These are phyloP conservation scores for Yamadazyma songkhlaensis DNA, from an alignment of 1,139 yeast genomes.

Conservation along the genomic window DNA sequence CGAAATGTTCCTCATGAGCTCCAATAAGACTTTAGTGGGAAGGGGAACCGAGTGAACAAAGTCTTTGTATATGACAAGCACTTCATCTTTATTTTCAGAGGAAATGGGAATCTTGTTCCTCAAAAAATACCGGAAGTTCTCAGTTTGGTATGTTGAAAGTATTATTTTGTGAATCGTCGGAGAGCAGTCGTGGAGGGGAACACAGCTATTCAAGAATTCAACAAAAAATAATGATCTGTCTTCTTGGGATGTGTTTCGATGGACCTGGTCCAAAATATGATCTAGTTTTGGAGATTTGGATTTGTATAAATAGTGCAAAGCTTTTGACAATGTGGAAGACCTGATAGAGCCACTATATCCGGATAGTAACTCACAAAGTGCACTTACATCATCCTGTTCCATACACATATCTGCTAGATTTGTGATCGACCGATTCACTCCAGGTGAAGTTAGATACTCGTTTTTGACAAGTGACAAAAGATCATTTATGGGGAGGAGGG, in stretches of 20 bases:
- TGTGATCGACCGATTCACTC: neutral
- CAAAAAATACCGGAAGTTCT: slow-evolving; percentile 1
- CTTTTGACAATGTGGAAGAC: neutral
- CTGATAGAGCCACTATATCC: neutral
- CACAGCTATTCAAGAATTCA: slow-evolving; percentile 2
- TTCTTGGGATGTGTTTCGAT: no score
- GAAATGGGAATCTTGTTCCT: slow-evolving; percentile 6
- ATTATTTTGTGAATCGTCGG: slow-evolving; percentile 6
- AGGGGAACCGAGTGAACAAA: slow-evolving; percentile 4
- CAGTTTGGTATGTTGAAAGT: slow-evolving; percentile 2
- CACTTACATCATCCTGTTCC: neutral
- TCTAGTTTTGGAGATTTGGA: neutral
- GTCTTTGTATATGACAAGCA: slow-evolving; percentile 6
- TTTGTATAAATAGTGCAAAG: neutral
- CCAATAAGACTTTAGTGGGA: slow-evolving; percentile 19
- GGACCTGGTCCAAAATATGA: neutral
- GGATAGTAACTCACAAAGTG: neutral
- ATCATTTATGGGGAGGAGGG: slow-evolving; percentile 1
- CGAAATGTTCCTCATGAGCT: slow-evolving; percentile 20
- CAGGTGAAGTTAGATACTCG: neutral
- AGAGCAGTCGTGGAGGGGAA: neutral
- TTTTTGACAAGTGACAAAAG: neutral
- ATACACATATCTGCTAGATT: neutral
- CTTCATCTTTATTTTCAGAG: slow-evolving; percentile 1
- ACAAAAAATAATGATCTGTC: no score